Conservation (phyloP, 2,329 filamentous ascomycete species). For the Teratosphaeria zuluensis region DNA sequence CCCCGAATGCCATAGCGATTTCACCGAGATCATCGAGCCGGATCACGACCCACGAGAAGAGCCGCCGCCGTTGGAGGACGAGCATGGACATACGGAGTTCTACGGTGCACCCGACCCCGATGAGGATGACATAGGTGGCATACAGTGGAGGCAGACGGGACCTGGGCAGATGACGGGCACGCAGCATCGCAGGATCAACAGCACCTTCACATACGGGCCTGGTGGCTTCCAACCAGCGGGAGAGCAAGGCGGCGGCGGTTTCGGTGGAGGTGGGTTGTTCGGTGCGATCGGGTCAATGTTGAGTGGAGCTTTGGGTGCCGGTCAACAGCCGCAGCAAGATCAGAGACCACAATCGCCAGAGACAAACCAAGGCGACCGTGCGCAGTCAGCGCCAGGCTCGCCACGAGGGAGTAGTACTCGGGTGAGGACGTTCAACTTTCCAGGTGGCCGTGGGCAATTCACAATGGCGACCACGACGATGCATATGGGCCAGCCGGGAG, state of each 20-base stretch:
- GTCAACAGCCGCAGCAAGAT: conserved; percentile 11
- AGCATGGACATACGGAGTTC: conserved; percentile 18
- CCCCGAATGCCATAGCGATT: conserved; percentile 66
- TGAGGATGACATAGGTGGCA: conserved; percentile 30
- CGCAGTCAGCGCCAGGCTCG: conserved; percentile 7
- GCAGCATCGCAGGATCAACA: conserved; percentile 31
- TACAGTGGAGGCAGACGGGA: conserved; percentile 21
- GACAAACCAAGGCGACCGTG: conserved; percentile 1
- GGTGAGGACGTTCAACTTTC: conserved; percentile 9
- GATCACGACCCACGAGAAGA: conserved; percentile 54
- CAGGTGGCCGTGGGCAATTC: conserved; percentile 19
- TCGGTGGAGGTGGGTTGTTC: conserved; percentile 24
- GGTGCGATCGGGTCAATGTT: conserved; percentile 7
- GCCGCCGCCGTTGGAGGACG: background rate
- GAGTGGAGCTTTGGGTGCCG: conserved; percentile 2
- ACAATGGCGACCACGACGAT: conserved; percentile 22
- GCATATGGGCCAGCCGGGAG: background rate
- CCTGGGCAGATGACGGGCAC: conserved; percentile 23
- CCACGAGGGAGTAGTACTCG: conserved; percentile 8
- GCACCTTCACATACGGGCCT: conserved; percentile 2
- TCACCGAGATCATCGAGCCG: conserved; percentile 62
- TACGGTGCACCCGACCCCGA: conserved; percentile 37
- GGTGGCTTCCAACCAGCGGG: conserved; percentile 11
- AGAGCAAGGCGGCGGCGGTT: conserved; percentile 22
- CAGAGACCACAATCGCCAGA: conserved; percentile 8